Percentiles rank a stretch among this genome's conserved stretches.
Evolutionary conservation across 345 rosid species (phyloP).

Genomic region (Salix udensis): DNA sequence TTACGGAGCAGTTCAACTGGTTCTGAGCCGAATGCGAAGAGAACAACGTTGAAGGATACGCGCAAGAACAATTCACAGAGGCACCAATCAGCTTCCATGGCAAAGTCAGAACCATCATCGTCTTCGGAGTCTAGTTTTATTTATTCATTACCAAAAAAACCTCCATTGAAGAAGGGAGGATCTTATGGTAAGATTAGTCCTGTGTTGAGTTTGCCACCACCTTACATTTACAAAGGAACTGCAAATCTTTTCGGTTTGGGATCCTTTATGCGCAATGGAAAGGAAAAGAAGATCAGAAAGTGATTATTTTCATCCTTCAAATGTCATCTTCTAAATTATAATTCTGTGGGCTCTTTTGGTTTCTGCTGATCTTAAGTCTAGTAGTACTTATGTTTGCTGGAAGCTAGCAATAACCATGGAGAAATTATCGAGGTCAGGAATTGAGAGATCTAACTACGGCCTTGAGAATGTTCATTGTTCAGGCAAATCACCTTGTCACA

Average conservation of each 20-base stretch:
- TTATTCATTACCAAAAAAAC: conserved; percentile 44
- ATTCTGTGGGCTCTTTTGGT: background rate
- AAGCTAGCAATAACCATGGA: background rate
- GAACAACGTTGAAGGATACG: conserved; percentile 24
- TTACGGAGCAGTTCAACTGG: conserved; percentile 71
- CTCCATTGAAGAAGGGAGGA: conserved; percentile 44
- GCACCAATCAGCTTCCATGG: conserved; percentile 9
- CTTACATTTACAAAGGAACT: conserved; percentile 45
- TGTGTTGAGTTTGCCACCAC: conserved; percentile 62
- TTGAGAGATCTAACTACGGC: background rate
- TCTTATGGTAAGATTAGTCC: conserved; percentile 49
- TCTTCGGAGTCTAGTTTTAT: conserved; percentile 25
- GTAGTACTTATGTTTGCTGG: background rate
- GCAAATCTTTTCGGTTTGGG: conserved; percentile 54
- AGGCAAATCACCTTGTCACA: conserved; percentile 12
- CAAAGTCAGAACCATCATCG: conserved; percentile 25
- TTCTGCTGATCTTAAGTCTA: background rate
- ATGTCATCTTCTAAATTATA: background rate
- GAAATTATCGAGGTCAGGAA: background rate
- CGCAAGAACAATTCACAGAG: conserved; percentile 43
- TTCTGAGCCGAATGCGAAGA: conserved; percentile 38
- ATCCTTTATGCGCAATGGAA: conserved; percentile 47
- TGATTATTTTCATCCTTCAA: conserved; percentile 8
- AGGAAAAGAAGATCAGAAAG: conserved; percentile 50
- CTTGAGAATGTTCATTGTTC: background rate